A percentile compares a stretch with the other conserved stretches of the same genome.
Conservation (phyloP, 192 early-diverging fungal species). For the Mortierella hygrophila region DNA sequence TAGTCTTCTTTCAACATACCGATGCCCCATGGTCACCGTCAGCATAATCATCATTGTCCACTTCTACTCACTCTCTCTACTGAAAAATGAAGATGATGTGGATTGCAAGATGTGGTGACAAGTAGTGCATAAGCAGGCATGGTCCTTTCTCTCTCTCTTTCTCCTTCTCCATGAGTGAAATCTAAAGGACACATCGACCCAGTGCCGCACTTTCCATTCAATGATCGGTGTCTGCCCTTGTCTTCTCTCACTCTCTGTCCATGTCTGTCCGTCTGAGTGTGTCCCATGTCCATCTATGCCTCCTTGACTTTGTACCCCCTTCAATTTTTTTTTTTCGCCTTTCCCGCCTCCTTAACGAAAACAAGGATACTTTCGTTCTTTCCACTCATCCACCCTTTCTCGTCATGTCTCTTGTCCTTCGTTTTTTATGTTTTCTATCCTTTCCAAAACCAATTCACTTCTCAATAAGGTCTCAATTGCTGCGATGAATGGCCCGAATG, state of each 20-base stretch:
- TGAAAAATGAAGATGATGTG: background rate
- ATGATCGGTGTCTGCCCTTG: too few relatives aligned
- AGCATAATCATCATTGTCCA: background rate
- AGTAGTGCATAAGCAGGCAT: background rate
- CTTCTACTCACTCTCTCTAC: background rate
- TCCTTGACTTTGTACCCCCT: background rate
- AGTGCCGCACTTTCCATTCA: background rate
- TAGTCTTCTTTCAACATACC: background rate
- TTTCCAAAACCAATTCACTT: background rate
- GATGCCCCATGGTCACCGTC: background rate
- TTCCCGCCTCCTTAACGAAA: slow-evolving; percentile 3
- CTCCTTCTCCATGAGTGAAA: background rate
- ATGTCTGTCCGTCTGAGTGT: background rate
- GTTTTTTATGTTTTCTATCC: background rate
- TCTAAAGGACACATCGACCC: background rate
- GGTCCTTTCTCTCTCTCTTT: background rate
- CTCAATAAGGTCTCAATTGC: background rate
- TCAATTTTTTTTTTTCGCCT: background rate
- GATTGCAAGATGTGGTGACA: background rate
- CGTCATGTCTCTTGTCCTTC: background rate
- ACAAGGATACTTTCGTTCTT: background rate
- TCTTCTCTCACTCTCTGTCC: too few relatives aligned
- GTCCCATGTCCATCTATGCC: background rate
- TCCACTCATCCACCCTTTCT: background rate
- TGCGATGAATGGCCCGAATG: too few relatives aligned